Percentiles rank a stretch among this genome's conserved stretches.
Evolutionary conservation across 2,329 filamentous ascomycete species (phyloP).

Genomic region (Epichloe uncinata): DNA sequence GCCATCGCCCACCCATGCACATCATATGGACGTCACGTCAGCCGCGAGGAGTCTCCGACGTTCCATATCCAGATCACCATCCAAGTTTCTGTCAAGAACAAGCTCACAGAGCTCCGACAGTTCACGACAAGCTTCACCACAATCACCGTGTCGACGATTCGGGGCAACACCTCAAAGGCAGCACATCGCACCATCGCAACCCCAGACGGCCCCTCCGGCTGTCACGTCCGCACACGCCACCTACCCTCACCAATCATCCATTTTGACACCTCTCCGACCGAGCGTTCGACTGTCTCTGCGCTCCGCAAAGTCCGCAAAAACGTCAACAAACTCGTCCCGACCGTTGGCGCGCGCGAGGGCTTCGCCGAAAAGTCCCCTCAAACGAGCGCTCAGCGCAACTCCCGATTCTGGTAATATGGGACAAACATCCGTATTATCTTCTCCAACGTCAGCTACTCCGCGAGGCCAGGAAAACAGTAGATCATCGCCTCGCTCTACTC

Average conservation of each 20-base stretch:
- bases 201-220: slow-evolving; percentile 23
- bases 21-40: slow-evolving; percentile 70
- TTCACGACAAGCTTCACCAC: slow-evolving; percentile 34
- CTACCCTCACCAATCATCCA: slow-evolving; percentile 29
- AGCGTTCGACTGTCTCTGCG: slow-evolving; percentile 54
- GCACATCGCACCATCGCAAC: slow-evolving; percentile 17
- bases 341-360: slow-evolving; percentile 49
- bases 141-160: slow-evolving; percentile 36
- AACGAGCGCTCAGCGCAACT: slow-evolving; percentile 59
- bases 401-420: slow-evolving; percentile 56
- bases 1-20: slow-evolving; percentile 71
- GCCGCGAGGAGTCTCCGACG: slow-evolving; percentile 73
- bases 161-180: slow-evolving; percentile 24
- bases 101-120: slow-evolving; percentile 33
- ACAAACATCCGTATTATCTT: slow-evolving; percentile 32
- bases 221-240: slow-evolving; percentile 16
- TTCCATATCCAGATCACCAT: slow-evolving; percentile 86
- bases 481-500: slow-evolving; percentile 21
- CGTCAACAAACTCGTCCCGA: slow-evolving; percentile 35
- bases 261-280: slow-evolving; percentile 52
- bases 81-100: slow-evolving; percentile 57
- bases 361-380: slow-evolving; percentile 69
- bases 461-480: slow-evolving; percentile 32
- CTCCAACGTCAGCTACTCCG: slow-evolving; percentile 21
- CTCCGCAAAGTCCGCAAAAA: slow-evolving; percentile 47